Percentiles rank a stretch among this genome's conserved stretches.
Evolutionary conservation across 1,284 basidiomycete genomes (phyloP).

Genomic region (Moesziomyces parantarcticus): DNA sequence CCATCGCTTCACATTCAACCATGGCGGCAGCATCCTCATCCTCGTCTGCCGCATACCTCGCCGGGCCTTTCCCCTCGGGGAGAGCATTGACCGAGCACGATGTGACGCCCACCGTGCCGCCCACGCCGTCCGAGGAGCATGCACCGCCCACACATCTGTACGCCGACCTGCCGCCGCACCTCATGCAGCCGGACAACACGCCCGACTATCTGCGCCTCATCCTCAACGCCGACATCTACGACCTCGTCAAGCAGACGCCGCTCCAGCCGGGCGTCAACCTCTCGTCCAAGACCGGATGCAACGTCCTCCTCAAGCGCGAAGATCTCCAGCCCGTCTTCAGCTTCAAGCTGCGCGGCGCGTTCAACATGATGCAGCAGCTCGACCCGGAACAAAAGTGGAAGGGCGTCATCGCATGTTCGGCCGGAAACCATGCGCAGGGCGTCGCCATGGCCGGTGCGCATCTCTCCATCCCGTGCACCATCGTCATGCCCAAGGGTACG

Average conservation of each 20-base stretch:
- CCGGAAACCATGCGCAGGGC: constrained; percentile 98
- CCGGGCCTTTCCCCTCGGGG: constrained; percentile 42
- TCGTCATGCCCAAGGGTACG: constrained; percentile 96
- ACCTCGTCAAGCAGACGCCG: constrained; percentile 91
- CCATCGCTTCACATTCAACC: not conserved
- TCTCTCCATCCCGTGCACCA: constrained; percentile 91
- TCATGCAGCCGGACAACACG: constrained; percentile 76
- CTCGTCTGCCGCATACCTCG: constrained; percentile 40
- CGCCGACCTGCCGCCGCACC: constrained; percentile 76
- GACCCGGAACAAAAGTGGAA: constrained; percentile 91
- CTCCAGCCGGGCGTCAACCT: constrained; percentile 87
- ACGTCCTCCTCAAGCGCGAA: constrained; percentile 94
- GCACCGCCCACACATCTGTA: constrained; percentile 69
- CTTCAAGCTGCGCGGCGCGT: constrained; percentile 93
- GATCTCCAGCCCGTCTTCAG: constrained; percentile 97
- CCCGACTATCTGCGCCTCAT: constrained; percentile 96
- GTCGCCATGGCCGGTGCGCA: constrained; percentile 91
- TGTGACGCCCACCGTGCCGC: constrained; percentile 26
- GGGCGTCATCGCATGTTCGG: constrained; percentile 97
- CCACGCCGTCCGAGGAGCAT: constrained; percentile 25
- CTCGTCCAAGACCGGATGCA: constrained; percentile 85
- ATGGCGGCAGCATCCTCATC: constrained; percentile 10
- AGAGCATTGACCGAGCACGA: constrained; percentile 39
- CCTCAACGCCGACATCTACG: constrained; percentile 91
- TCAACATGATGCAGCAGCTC: constrained; percentile 97